Evolutionary conservation across 2,329 filamentous ascomycete species (phyloP).

Genomic region (Sporothrix luriei): DNA sequence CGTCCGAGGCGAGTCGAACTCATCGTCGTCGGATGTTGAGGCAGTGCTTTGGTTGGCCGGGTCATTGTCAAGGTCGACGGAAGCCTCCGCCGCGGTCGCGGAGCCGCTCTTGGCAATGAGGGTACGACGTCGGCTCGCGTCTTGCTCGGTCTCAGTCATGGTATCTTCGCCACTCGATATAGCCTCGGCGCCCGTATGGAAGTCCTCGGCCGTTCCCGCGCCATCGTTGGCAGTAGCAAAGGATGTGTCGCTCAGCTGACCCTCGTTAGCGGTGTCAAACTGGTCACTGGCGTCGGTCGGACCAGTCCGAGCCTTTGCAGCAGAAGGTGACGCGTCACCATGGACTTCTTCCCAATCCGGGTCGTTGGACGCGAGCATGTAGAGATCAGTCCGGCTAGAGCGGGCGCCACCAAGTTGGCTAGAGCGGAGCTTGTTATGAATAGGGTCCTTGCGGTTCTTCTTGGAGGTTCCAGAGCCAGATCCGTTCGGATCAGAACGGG

Average conservation of each 20-base stretch:
- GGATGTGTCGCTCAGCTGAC: conserved; percentile 57
- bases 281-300: conserved; percentile 61
- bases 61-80: conserved; percentile 25
- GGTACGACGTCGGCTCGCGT: conserved; percentile 26
- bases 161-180: conserved; percentile 66
- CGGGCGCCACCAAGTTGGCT: conserved; percentile 76
- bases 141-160: conserved; percentile 77
- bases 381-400: conserved; percentile 73
- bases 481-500: conserved; percentile 55
- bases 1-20: conserved; percentile 64
- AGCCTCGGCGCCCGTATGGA: conserved; percentile 89
- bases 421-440: conserved; percentile 70
- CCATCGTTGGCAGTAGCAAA: conserved; percentile 76
- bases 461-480: conserved; percentile 52
- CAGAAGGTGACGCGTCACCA: conserved; percentile 56
- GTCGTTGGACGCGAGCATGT: conserved; percentile 64
- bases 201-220: conserved; percentile 86
- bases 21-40: conserved; percentile 80
- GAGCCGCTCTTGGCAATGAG: conserved; percentile 3
- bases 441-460: conserved; percentile 67
- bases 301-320: conserved; percentile 40
- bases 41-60: conserved; percentile 72
- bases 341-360: conserved; percentile 84
- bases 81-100: not conserved
- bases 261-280: conserved; percentile 82